phyloP scores from a whole-genome alignment of 2,329 filamentous ascomycete genomes.

The Malbranchea zuffiana region DNA sequence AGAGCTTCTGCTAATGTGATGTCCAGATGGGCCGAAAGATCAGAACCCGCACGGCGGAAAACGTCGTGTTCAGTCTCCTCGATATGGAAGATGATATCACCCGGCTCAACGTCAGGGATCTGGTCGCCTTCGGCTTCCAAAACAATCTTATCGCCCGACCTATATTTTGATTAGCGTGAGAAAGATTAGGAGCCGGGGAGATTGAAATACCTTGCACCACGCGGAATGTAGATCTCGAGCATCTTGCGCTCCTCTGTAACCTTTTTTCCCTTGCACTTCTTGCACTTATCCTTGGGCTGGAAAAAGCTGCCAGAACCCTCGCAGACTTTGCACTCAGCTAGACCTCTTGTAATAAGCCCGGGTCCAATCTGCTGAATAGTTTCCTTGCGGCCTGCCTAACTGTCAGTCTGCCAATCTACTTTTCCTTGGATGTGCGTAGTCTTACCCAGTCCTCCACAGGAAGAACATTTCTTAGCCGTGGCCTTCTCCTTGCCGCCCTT shows the following conservation, averaged over 20 bases:
- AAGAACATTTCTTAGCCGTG: constrained; percentile 69
- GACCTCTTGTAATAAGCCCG: constrained; percentile 71
- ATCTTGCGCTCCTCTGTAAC: constrained; percentile 84
- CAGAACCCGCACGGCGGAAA: constrained; percentile 73
- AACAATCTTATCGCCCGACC: constrained; percentile 74
- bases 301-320: constrained; percentile 74
- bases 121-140: constrained; percentile 93
- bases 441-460: constrained; percentile 66
- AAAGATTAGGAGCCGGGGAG: not conserved
- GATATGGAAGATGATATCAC: constrained; percentile 85
- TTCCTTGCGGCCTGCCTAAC: constrained; percentile 51
- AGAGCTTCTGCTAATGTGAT: constrained; percentile 76
- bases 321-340: constrained; percentile 71
- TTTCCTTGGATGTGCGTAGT: constrained; percentile 1
- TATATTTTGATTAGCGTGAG: constrained; percentile 5
- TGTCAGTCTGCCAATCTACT: not conserved
- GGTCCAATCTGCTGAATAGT: constrained; percentile 75
- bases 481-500: constrained; percentile 84
- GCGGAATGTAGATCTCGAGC: constrained; percentile 89
- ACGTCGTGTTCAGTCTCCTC: constrained; percentile 68
- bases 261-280: constrained; percentile 93
- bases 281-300: constrained; percentile 95
- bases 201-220: constrained; percentile 54
- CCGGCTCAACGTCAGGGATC: constrained; percentile 73
- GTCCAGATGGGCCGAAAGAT: constrained; percentile 70